Conservation (phyloP, 805 yeast genomes). For the Nakazawaea ernobii region DNA sequence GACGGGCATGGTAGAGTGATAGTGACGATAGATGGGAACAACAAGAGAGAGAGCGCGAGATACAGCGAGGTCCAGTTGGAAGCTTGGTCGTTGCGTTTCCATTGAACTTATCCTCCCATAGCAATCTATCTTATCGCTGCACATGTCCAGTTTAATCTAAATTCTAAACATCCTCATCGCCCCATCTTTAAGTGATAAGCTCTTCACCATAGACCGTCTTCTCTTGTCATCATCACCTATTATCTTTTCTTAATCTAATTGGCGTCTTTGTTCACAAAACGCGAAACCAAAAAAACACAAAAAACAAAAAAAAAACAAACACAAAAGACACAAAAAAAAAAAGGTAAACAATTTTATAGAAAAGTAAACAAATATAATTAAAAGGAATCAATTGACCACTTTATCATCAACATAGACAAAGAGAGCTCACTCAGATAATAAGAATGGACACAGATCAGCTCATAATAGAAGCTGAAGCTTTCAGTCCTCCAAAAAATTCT, state of each 20-base stretch:
- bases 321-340: not conserved
- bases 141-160: no score
- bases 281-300: not conserved
- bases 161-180: no score
- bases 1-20: not conserved
- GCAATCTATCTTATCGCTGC: no score
- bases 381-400: not conserved
- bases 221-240: not conserved
- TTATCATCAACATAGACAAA: not conserved
- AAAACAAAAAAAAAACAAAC: not conserved
- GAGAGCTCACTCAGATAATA: not conserved
- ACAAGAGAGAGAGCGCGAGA: no score
- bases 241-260: no score
- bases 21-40: not conserved
- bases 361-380: conserved; percentile 1
- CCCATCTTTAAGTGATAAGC: no score
- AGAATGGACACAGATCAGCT: conserved; percentile 9
- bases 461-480: conserved; percentile 9
- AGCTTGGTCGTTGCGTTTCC: no score
- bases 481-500: conserved; percentile 7
- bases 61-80: no score
- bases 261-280: not conserved
- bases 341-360: not conserved
- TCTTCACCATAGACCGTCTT: no score
- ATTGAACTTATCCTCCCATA: no score